Percentiles rank a stretch among this genome's conserved stretches.
These are phyloP conservation scores for Septoria petroselini DNA, from an alignment of 2,329 filamentous ascomycete genomes.

Conservation along the genomic window DNA sequence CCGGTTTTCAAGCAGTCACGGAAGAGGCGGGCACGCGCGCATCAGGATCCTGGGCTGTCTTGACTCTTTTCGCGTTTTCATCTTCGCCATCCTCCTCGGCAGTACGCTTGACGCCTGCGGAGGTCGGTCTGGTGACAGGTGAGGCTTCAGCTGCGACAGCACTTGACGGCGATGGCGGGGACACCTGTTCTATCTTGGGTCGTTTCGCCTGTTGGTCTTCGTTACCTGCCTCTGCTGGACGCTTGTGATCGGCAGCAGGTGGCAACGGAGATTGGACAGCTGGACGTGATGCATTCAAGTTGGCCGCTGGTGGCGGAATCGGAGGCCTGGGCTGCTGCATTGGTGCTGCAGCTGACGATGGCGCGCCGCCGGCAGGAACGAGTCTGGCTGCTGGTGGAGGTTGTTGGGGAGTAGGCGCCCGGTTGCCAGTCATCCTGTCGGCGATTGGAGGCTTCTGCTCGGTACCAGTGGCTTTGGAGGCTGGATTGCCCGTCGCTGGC, in stretches of 20 bases:
- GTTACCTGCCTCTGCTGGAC: background rate
- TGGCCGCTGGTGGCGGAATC: background rate
- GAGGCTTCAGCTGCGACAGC: background rate
- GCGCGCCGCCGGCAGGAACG: background rate
- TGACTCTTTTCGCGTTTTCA: background rate
- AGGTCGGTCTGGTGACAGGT: background rate
- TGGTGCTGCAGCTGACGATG: background rate
- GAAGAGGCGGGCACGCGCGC: background rate
- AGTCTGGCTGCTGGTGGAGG: background rate
- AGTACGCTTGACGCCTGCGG: background rate
- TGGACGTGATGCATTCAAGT: background rate
- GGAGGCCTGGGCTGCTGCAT: background rate
- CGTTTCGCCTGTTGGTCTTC: background rate
- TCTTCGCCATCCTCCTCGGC: background rate
- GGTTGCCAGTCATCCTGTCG: no score
- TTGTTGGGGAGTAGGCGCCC: background rate
- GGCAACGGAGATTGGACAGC: background rate
- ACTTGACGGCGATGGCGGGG: background rate
- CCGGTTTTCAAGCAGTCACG: background rate
- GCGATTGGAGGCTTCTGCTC: no score
- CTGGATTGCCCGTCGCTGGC: no score
- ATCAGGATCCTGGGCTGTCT: background rate
- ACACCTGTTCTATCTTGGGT: background rate
- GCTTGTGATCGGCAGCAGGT: background rate
- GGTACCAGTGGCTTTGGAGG: no score